Evolutionary conservation across 2,329 filamentous ascomycete genomes (phyloP).

Genomic region (Cercospora nicotianae): DNA sequence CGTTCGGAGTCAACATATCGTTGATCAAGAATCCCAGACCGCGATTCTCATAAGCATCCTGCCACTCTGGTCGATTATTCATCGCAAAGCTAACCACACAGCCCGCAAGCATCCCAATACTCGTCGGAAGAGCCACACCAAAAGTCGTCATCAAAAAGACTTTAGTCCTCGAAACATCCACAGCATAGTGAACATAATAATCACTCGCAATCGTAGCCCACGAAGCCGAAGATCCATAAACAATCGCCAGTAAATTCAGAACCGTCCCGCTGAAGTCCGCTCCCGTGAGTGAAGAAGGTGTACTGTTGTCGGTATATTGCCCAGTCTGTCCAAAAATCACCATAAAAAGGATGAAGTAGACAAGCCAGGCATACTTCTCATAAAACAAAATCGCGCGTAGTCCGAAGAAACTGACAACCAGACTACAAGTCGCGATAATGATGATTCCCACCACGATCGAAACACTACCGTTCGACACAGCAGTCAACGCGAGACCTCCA

Average conservation of each 20-base stretch:
- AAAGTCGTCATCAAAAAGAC: slow-evolving; percentile 47
- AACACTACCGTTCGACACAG: slow-evolving; percentile 46
- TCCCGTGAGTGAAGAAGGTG: slow-evolving; percentile 34
- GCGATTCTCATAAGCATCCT: slow-evolving; percentile 44
- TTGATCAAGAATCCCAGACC: slow-evolving; percentile 52
- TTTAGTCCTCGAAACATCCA: slow-evolving; percentile 41
- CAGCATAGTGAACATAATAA: slow-evolving; percentile 48
- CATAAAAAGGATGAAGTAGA: slow-evolving; percentile 50
- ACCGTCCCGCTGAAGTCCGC: slow-evolving; percentile 33
- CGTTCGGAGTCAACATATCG: slow-evolving; percentile 47
- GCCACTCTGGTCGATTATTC: slow-evolving; percentile 45
- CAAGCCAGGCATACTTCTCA: slow-evolving; percentile 53
- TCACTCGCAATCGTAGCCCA: slow-evolving; percentile 47
- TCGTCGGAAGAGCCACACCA: slow-evolving; percentile 45
- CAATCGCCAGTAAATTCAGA: slow-evolving; percentile 38
- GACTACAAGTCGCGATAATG: slow-evolving; percentile 43
- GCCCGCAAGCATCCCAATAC: slow-evolving; percentile 49
- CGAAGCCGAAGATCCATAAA: slow-evolving; percentile 43
- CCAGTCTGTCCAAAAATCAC: slow-evolving; percentile 52
- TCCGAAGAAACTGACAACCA: slow-evolving; percentile 44
- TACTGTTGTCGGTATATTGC: slow-evolving; percentile 45
- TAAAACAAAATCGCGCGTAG: slow-evolving; percentile 49
- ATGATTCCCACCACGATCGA: slow-evolving; percentile 48
- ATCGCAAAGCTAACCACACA: slow-evolving; percentile 39
- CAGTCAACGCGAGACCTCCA: slow-evolving; percentile 45